Base-by-base conservation (phyloP, 2,329 filamentous ascomycete species). In the Aspergillus fumigatiaffinis region DNA sequence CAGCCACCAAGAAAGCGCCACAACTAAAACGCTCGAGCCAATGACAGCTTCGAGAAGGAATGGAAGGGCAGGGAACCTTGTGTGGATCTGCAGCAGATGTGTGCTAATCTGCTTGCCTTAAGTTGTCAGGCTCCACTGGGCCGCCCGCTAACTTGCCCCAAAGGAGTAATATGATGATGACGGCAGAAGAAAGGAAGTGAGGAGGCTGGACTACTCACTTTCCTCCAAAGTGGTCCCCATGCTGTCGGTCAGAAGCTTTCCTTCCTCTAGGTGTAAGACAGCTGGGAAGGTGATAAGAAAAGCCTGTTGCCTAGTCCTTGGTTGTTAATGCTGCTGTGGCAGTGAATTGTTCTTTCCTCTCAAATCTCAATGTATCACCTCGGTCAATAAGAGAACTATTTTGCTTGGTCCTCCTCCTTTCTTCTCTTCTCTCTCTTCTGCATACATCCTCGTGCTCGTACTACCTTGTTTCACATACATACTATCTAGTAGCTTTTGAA, bases 341-440 rank as follows among this genome's bases (percentile, higher is more conserved):
- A 3, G 32, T 38, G 14, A 38, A 38, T 38, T 38, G 42, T 46
- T 46, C 42, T 46, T 46, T 46, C 42, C 42, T 46, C 3, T 23
- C n/a, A 21, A 21, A 9, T 44, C 3, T 21, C 20, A 46, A 23
- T 21, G 42, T 20, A 46, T 20, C 42, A 46, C 10, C 42, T 38
- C 6, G 32, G 32, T 38, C 32, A 38, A 38, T 38, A 17, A 38
- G 32, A 17, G 6, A 14, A 17, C 32, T 17, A 38, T 38, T 38
- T 17, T 38, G 32, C 32, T 7, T 21, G 44, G 26, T 25, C 46
- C 12, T 23, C 44, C 29, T 44, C 72, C 92, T 85, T 61, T 95
- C 91, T 70, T 96, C 90, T 54, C 85, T 84, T 69, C 23, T 38
- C 17, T 42, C 20, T 42, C 42, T 49, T 21, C 32, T 38, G 32